phyloP scores from a whole-genome alignment of 805 yeast genomes.

The Candida hispaniensis region DNA sequence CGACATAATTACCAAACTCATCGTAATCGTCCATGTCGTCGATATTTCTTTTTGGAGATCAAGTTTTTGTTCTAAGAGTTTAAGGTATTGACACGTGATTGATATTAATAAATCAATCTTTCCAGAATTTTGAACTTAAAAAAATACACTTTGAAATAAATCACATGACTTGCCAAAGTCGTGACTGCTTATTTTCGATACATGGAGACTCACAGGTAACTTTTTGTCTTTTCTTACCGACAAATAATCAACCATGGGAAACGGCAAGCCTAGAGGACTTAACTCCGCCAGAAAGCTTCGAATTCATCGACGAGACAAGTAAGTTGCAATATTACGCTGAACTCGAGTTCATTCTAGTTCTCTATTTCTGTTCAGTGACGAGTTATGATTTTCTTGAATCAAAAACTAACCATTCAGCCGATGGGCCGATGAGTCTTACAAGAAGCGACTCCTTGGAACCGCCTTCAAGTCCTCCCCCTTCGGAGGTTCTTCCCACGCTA shows the following conservation, averaged over 20 bases:
- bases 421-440: slow-evolving; percentile 98
- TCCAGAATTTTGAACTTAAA: too few species aligned
- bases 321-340: slow-evolving; percentile 26
- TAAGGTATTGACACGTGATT: too few species aligned
- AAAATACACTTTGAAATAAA: too few species aligned
- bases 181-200: too few species aligned
- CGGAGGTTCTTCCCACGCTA: slow-evolving; percentile 99
- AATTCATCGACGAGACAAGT: slow-evolving; percentile 98
- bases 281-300: slow-evolving; percentile 99
- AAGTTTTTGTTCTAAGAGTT: too few species aligned
- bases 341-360: neutral
- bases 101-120: too few species aligned
- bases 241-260: slow-evolving; percentile 66
- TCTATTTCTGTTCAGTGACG: too few species aligned
- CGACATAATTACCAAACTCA: slow-evolving; percentile 40
- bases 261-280: slow-evolving; percentile 99
- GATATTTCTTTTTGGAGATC: too few species aligned
- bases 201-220: too few species aligned
- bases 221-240: slow-evolving; percentile 12
- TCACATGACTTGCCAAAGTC: too few species aligned
- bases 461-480: slow-evolving; percentile 99
- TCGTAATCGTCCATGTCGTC: slow-evolving; percentile 56
- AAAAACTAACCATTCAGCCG: slow-evolving; percentile 45
- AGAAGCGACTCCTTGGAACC: slow-evolving; percentile 98
- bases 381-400: too few species aligned